Evolutionary conservation across 805 yeast species (phyloP), one percentile per base, ranked within the genome.

Genomic region (Clavispora fructus): DNA sequence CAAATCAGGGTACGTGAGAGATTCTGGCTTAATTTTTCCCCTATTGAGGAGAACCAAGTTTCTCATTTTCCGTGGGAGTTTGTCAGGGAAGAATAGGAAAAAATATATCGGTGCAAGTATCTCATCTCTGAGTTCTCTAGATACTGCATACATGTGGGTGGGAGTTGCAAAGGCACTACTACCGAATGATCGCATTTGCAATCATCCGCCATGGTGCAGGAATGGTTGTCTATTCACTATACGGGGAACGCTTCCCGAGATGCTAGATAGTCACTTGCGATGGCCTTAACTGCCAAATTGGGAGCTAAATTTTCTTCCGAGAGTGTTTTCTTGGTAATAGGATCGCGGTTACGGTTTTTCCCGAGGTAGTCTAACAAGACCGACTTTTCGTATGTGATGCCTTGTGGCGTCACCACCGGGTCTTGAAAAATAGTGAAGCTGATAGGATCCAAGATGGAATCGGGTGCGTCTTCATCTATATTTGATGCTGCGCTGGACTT

Each of bases 1-100:
- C 46, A 83, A 64, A 55, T 84, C 91, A 0, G 92, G 92, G 42
- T 77, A 83, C 2, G 83, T 76, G 39, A 69, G 62, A 0, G 90
- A 78, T 39, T 67, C 69, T 2, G 81, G 81, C 25, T 57, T 50
- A 13, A 86, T 68, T 16, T 59, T 61, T 6, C 87, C 86, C 49
- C 75, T 68, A 54, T 83, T 82, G 44, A 83, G 67, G 31, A 75
- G 68, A 17, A 73, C 65, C 51, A 78, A 63, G 61, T 77, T 78
- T 50, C 74, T 69, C 83, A 78, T 78, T 25, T 39, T 31, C 41
- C 11, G 17, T 26, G 1, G 35, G 8, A 10, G 17, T 7, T 6
- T 11, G 26, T n/a, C 12, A 16, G 19, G 12, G 25, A 16, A 17
- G 12, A 2, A 17, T 17, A 2, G 3, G 25, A 17, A 33, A 33